Conservation (phyloP, 2,329 filamentous ascomycete genomes). For the Massarina eburnea region DNA sequence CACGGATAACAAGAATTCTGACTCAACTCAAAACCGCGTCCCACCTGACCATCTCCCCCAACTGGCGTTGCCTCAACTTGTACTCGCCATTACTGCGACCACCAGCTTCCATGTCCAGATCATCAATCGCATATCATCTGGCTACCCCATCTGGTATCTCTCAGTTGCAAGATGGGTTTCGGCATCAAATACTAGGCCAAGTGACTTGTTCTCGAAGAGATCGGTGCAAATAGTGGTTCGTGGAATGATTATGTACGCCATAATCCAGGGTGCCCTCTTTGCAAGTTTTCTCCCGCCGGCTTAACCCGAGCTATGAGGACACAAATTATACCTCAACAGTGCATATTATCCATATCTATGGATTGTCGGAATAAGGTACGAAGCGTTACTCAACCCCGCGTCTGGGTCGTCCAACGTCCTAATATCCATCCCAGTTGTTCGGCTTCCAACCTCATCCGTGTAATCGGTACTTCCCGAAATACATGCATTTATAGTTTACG, state of each 20-base stretch:
- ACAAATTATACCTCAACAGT: background rate
- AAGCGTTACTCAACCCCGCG: background rate
- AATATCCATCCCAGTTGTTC: background rate
- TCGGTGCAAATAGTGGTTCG: constrained; percentile 22
- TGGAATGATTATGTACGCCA: constrained; percentile 75
- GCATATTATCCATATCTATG: background rate
- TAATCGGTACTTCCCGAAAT: background rate
- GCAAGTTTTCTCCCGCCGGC: constrained; percentile 91
- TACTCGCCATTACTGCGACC: constrained; percentile 71
- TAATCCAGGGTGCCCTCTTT: constrained; percentile 82
- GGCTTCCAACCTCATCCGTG: background rate
- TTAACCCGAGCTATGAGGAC: constrained; percentile 41
- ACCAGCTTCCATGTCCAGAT: constrained; percentile 93
- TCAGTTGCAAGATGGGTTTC: constrained; percentile 60
- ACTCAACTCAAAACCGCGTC: background rate
- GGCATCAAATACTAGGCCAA: background rate
- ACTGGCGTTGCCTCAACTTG: constrained; percentile 71
- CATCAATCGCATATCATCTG: constrained; percentile 83
- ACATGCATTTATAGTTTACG: too few relatives aligned
- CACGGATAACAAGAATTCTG: background rate
- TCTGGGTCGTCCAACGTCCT: background rate
- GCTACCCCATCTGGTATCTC: constrained; percentile 87
- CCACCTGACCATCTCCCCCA: constrained; percentile 23
- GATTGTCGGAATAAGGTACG: background rate
- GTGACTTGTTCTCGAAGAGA: background rate